phyloP scores from a whole-genome alignment of 2,329 filamentous ascomycete species.

The Claviceps sp. region DNA sequence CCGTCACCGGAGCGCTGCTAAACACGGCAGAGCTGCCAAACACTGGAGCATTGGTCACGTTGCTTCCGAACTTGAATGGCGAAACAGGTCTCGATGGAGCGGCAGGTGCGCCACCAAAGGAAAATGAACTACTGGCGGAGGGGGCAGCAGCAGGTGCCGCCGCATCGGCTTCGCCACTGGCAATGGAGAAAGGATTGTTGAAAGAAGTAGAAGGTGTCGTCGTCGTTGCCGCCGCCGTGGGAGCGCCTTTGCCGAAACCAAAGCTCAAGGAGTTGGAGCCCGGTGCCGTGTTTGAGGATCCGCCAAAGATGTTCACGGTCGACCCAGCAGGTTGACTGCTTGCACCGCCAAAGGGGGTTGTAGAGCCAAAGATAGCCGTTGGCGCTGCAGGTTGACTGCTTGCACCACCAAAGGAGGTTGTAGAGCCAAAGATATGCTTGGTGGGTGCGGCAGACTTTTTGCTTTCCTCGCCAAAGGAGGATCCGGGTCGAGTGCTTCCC shows the following conservation, averaged over 20 bases:
- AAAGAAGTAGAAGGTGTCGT: constrained; percentile 16
- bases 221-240: constrained; percentile 3
- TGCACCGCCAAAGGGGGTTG: constrained; percentile 15
- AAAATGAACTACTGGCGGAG: constrained; percentile 21
- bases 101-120: constrained; percentile 21
- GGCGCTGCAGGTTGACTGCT: constrained; percentile 11
- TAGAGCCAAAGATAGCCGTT: constrained; percentile 24
- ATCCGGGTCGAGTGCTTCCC: no score
- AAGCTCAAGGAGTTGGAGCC: constrained; percentile 20
- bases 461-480: no score
- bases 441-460: constrained; percentile 11
- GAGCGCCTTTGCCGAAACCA: constrained; percentile 10
- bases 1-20: constrained; percentile 14
- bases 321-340: background rate
- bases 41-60: no score
- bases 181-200: constrained; percentile 27
- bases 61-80: constrained; percentile 26
- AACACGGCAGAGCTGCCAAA: constrained; percentile 14
- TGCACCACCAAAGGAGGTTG: constrained; percentile 13
- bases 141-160: constrained; percentile 11
- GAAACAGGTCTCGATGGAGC: constrained; percentile 15
- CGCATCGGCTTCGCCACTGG: constrained; percentile 12
- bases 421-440: constrained; percentile 18
- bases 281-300: constrained; percentile 10
- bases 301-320: no score